Evolutionary conservation across 768 basidiomycete species (phyloP).

Genomic region (Boletus pseudo-olivaceus): DNA sequence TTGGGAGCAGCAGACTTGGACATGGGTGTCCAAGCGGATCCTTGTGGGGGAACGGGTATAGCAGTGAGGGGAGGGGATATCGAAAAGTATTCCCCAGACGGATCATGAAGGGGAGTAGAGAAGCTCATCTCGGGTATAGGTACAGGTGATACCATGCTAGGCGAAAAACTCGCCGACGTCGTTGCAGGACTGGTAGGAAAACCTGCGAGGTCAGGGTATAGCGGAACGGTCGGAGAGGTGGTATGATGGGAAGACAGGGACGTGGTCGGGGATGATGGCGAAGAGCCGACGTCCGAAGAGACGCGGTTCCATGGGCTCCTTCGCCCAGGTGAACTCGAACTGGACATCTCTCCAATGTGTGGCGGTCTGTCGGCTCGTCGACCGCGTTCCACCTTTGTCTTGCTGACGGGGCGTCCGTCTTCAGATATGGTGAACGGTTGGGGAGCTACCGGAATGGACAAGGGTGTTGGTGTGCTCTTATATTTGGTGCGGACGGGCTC

Average conservation of each 20-base stretch:
- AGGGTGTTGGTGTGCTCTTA: constrained; percentile 30
- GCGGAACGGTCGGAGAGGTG: constrained; percentile 21
- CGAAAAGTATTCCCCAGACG: constrained; percentile 14
- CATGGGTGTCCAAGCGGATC: constrained; percentile 13
- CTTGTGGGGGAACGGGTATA: constrained; percentile 15
- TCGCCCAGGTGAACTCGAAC: constrained; percentile 37
- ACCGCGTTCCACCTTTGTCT: constrained; percentile 24
- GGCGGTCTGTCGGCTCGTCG: constrained; percentile 20
- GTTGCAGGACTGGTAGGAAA: constrained; percentile 13
- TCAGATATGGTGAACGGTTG: constrained; percentile 15
- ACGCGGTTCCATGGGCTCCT: constrained; percentile 15
- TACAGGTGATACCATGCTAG: constrained; percentile 1
- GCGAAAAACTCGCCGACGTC: constrained; percentile 7
- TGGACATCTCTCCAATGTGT: constrained; percentile 14
- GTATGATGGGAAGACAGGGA: constrained; percentile 19
- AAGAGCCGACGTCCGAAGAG: constrained; percentile 19
- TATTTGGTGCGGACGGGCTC: constrained; percentile 40
- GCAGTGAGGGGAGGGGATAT: constrained; percentile 3
- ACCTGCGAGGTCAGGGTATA: constrained; percentile 20
- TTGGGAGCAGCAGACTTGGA: constrained; percentile 2
- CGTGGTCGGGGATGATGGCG: constrained; percentile 24
- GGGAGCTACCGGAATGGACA: constrained; percentile 29
- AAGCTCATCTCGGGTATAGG: constrained; percentile 16
- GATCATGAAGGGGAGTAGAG: constrained; percentile 11
- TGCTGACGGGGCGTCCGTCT: constrained; percentile 17